These are phyloP conservation scores for Blastomyces emzantsi DNA, from an alignment of 2,329 filamentous ascomycete species.

Conservation along the genomic window DNA sequence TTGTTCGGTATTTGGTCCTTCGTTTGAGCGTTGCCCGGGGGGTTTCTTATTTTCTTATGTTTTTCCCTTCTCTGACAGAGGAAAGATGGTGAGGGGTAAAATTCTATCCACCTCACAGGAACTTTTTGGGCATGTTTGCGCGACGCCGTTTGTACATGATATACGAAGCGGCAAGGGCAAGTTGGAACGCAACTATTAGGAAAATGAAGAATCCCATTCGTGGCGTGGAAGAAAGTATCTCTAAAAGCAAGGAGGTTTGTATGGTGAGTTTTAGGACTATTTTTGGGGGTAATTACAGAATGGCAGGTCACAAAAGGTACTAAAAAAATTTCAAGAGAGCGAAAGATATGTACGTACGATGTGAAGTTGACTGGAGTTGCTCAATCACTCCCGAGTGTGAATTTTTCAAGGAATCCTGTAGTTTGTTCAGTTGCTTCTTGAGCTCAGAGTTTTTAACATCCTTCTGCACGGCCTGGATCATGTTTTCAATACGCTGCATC, in stretches of 20 bases:
- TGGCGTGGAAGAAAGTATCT: constrained; percentile 46
- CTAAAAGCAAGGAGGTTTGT: constrained; percentile 25
- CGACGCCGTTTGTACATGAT: constrained; percentile 71
- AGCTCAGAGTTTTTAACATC: constrained; percentile 52
- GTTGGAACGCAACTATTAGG: constrained; percentile 65
- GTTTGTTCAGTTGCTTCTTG: constrained; percentile 43
- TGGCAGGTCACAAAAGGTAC: constrained; percentile 16
- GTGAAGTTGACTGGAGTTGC: constrained; percentile 43
- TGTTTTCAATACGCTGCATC: constrained; percentile 46
- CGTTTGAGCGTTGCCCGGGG: neutral
- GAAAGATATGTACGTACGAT: constrained; percentile 36
- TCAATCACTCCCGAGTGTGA: constrained; percentile 46
- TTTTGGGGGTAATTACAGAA: constrained; percentile 27
- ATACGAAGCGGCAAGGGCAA: constrained; percentile 60
- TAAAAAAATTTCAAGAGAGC: neutral
- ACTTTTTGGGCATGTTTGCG: constrained; percentile 79
- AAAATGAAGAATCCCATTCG: constrained; percentile 56
- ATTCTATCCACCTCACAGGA: constrained; percentile 47
- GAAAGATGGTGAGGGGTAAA: neutral
- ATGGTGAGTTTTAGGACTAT: constrained; percentile 34
- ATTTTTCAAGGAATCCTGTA: constrained; percentile 46
- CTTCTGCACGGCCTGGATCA: constrained; percentile 42
- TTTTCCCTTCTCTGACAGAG: neutral
- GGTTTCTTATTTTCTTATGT: neutral
- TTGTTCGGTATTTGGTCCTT: neutral